Base-by-base conservation (phyloP, 176 grass and related monocot species). In the Paspalum notatum region DNA sequence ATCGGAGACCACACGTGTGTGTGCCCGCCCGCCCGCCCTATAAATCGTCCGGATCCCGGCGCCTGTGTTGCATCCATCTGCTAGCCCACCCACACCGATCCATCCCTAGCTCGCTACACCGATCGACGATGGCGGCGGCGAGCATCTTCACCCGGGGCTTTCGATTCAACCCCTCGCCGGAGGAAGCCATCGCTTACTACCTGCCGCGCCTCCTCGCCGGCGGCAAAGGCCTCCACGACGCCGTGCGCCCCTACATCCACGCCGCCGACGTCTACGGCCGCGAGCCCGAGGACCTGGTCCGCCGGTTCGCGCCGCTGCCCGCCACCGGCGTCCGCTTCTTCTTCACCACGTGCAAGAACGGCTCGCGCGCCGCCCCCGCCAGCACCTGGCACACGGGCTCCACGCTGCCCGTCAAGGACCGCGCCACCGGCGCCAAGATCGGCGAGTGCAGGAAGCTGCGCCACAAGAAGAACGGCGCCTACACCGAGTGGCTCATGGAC, bases 201-300 rank as follows among this genome's bases (percentile, higher is more conserved):
- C 21, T 76, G 3, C 56, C 56, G 41, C 74, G 55, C 37, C 21
- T 59, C 38, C 5, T 76, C 41, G 74, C 21, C 56, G 74, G 74
- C 41, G 41, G 56, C 39, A 32, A 32, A 3, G 32, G 1, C 13
- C 22, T 25, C 8, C 7, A 45, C 7, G 41, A 60, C 3, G 13
- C 41, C 8, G 12, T 39, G 6, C 9, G n/a, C 2, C 22, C 41
- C 0, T 13, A 46, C 55, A 45, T 76, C 40, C 41, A 47, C 56
- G 4, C 1, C 13, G 42, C 39, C 3, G 41, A 47, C 56, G 14
- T 76, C n/a, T 76, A 76, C 41, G 14, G 7, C 41, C 2, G 21
- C 17, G 56, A 25, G 1, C 74, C 74, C 41, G 14, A 14, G 7
- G 21, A 27, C 4, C 74, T 76, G 40, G 41, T 41, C 41, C n/a